Evolutionary conservation across 441 rosid genomes (phyloP).

Genomic region (Pelargonium myrrhifolium): DNA sequence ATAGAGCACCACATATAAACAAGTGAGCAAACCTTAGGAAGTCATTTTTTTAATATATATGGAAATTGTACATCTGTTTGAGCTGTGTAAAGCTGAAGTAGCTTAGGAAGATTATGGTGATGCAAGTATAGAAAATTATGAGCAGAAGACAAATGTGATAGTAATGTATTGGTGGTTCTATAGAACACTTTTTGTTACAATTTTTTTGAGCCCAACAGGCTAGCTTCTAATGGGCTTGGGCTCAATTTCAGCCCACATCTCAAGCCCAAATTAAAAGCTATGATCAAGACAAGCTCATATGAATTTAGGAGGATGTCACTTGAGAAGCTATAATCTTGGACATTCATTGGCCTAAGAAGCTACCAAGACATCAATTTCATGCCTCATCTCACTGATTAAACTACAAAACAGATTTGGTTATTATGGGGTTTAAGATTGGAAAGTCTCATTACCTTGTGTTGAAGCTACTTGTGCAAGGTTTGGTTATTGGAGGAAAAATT

Average conservation of each 20-base stretch:
- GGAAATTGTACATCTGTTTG: background rate
- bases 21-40: background rate
- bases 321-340: background rate
- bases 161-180: no score
- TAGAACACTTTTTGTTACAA: no score
- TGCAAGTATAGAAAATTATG: no score
- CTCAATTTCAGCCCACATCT: background rate
- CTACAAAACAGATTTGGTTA: background rate
- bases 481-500: background rate
- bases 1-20: background rate
- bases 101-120: no score
- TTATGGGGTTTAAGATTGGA: background rate
- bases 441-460: background rate
- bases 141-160: no score
- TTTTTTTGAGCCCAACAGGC: no score
- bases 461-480: background rate
- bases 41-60: background rate
- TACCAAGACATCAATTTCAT: conserved; percentile 2
- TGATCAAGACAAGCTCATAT: background rate
- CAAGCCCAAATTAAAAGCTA: background rate
- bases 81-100: no score
- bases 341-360: background rate
- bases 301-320: background rate
- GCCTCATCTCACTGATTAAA: background rate
- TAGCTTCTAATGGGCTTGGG: no score